Conservation (phyloP, 2,329 filamentous ascomycete genomes). For the Lasiodiplodia theobromae region DNA sequence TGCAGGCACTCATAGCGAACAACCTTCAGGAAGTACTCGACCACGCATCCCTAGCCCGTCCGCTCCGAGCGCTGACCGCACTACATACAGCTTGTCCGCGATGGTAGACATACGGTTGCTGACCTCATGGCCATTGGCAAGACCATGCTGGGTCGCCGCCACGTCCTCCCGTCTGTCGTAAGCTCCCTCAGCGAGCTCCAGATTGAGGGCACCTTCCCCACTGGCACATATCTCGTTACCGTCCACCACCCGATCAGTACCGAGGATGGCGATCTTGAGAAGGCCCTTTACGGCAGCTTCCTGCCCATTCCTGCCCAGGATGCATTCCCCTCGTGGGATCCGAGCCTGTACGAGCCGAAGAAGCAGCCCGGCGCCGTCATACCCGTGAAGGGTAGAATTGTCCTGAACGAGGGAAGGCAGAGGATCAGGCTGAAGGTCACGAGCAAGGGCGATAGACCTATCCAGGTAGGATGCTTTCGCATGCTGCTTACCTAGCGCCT, state of each 20-base stretch:
- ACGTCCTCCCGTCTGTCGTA: conserved; percentile 84
- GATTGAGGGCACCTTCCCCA: conserved; percentile 92
- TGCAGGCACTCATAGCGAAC: conserved; percentile 79
- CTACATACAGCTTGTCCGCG: conserved; percentile 76
- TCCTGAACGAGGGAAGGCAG: conserved; percentile 75
- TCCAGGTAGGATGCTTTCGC: conserved; percentile 68
- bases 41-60: neutral
- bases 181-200: conserved; percentile 82
- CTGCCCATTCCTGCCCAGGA: conserved; percentile 76
- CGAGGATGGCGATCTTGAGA: conserved; percentile 85
- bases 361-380: conserved; percentile 83
- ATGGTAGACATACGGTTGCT: conserved; percentile 90
- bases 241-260: conserved; percentile 88
- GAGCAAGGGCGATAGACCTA: conserved; percentile 86
- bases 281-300: conserved; percentile 90
- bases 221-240: conserved; percentile 91
- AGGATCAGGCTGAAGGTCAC: conserved; percentile 78
- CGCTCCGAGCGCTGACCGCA: conserved; percentile 4
- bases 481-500: neutral
- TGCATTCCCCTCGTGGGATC: conserved; percentile 70
- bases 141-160: conserved; percentile 90
- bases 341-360: conserved; percentile 70
- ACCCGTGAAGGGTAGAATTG: conserved; percentile 71
- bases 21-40: conserved; percentile 80
- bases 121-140: conserved; percentile 92